Evolutionary conservation across 768 basidiomycete species (phyloP).

Genomic region (Tubosaeta sp.): DNA sequence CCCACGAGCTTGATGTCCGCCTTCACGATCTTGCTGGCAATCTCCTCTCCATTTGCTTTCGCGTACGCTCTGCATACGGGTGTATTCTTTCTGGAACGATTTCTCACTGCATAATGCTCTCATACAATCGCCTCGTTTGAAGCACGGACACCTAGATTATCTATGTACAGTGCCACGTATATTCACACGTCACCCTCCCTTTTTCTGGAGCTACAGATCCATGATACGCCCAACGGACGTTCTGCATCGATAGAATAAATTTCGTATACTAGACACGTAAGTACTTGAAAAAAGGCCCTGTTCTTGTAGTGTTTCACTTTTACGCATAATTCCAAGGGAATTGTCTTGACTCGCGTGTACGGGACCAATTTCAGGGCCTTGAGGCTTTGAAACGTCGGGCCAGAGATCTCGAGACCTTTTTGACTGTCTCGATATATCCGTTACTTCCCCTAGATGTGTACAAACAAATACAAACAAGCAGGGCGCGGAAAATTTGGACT

Average conservation of each 20-base stretch:
- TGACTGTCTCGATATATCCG: neutral
- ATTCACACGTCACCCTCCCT: constrained; percentile 3
- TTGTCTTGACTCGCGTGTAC: neutral
- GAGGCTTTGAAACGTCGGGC: too few relatives aligned
- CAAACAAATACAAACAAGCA: neutral
- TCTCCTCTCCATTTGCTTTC: constrained; percentile 16
- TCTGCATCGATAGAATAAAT: constrained; percentile 7
- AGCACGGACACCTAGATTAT: constrained; percentile 12
- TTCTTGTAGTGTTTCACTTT: constrained; percentile 21
- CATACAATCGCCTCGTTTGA: constrained; percentile 7
- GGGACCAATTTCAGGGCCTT: neutral
- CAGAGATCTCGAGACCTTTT: too few relatives aligned
- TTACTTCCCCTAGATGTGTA: neutral
- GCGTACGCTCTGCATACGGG: constrained; percentile 13
- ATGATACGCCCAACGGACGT: constrained; percentile 10
- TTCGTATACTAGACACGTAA: constrained; percentile 13
- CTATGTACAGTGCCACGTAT: constrained; percentile 8
- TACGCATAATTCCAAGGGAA: constrained; percentile 6
- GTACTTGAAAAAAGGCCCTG: constrained; percentile 5
- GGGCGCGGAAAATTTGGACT: neutral
- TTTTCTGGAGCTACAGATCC: constrained; percentile 11
- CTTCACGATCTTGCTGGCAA: constrained; percentile 11
- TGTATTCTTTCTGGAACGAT: neutral
- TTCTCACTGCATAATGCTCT: constrained; percentile 7
- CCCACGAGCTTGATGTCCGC: constrained; percentile 12